Evolutionary conservation across 2,329 filamentous ascomycete genomes (phyloP).

Genomic region (Fusarium bulbicola): DNA sequence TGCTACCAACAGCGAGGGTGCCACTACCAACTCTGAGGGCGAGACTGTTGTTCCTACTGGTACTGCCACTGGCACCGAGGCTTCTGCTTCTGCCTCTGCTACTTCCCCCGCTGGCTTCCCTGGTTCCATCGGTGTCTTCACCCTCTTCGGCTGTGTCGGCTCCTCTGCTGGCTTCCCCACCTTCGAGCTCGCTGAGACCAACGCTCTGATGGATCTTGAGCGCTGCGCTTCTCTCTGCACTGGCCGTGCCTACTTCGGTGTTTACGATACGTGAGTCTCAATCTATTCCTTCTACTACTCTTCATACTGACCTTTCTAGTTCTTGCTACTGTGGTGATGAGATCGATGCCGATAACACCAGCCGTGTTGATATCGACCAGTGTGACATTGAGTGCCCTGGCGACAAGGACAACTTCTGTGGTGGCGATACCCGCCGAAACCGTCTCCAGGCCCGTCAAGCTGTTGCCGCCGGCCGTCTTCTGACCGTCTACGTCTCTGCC

Average conservation of each 20-base stretch:
- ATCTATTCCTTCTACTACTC: fast-evolving
- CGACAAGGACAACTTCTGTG: conserved; percentile 18
- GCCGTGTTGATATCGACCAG: background rate
- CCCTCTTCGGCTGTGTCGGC: conserved; percentile 41
- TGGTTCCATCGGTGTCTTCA: conserved; percentile 25
- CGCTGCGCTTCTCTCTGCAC: conserved; percentile 39
- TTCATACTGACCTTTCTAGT: conserved; percentile 7
- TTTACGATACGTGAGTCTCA: conserved; percentile 37
- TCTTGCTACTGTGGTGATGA: conserved; percentile 35
- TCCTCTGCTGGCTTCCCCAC: conserved; percentile 30
- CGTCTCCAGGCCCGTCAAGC: conserved; percentile 24
- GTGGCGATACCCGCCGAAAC: conserved; percentile 19
- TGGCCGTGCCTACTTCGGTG: conserved; percentile 38
- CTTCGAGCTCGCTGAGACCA: conserved; percentile 31
- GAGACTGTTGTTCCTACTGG: background rate
- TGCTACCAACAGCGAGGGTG: background rate
- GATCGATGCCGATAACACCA: background rate
- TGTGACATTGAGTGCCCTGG: conserved; percentile 35
- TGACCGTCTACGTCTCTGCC: conserved; percentile 20
- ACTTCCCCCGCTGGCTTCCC: conserved; percentile 27
- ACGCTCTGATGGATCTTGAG: conserved; percentile 34
- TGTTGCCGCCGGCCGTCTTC: conserved; percentile 16
- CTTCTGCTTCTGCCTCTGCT: conserved; percentile 36
- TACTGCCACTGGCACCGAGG: conserved; percentile 34
- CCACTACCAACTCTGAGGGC: background rate